phyloP scores from a whole-genome alignment of 148 eudicot species.

The Rhododendron vialii region DNA sequence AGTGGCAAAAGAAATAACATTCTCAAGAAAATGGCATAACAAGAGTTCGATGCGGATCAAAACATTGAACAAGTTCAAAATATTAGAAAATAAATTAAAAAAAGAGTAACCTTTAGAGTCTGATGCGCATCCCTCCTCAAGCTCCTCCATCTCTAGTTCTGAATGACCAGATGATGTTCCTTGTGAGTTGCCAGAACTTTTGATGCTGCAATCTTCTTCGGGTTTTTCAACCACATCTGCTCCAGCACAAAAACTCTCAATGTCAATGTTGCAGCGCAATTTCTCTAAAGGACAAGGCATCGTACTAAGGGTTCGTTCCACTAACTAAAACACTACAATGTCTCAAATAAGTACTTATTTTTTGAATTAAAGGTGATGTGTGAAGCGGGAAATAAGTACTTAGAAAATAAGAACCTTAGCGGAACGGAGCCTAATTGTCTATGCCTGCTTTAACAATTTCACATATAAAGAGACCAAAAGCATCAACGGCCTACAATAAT shows the following conservation, averaged over 20 bases:
- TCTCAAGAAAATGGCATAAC: not conserved
- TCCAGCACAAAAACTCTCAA: slow-evolving; percentile 11
- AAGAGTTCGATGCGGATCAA: not conserved
- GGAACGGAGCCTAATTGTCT: not conserved
- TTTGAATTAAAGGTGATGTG: no score
- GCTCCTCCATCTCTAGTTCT: slow-evolving; percentile 21
- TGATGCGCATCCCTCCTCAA: slow-evolving; percentile 20
- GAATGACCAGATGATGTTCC: slow-evolving; percentile 18
- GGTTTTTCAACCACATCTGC: slow-evolving; percentile 28
- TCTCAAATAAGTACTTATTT: no score
- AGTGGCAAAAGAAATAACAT: not conserved
- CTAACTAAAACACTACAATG: no score
- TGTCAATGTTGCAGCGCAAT: not conserved
- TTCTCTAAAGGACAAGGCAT: not conserved
- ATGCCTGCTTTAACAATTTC: not conserved
- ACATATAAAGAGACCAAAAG: not conserved
- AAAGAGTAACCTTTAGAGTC: slow-evolving; percentile 22
- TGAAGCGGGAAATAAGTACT: no score
- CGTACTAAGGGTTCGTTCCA: not conserved
- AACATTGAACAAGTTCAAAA: not conserved
- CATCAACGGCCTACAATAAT: not conserved
- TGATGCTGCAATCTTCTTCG: slow-evolving; percentile 23
- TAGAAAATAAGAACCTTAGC: no score
- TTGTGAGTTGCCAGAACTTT: slow-evolving; percentile 18
- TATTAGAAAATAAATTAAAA: not conserved